Conservation (phyloP, 441 rosid genomes). For the Eruca vesicaria region DNA sequence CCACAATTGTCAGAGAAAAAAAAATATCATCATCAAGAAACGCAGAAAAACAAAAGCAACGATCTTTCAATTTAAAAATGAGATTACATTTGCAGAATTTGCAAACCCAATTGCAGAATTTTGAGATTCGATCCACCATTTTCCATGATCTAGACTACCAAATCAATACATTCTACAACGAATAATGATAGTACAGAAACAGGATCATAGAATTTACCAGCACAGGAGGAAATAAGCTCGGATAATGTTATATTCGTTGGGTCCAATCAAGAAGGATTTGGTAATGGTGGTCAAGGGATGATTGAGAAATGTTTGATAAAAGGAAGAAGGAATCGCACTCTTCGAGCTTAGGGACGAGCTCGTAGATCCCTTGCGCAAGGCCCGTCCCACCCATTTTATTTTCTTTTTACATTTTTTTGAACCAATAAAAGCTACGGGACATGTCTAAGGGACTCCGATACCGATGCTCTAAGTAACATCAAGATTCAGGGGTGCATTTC, state of each 20-base stretch:
- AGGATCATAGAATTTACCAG: slow-evolving; percentile 30
- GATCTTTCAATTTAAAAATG: no score
- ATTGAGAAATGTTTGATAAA: background rate
- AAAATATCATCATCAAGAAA: background rate
- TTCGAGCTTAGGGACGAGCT: no score
- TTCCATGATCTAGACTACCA: background rate
- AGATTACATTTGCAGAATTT: no score
- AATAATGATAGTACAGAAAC: no score
- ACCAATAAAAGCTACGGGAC: no score
- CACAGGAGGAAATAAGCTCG: slow-evolving; percentile 1
- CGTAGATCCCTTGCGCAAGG: no score
- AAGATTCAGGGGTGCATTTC: no score
- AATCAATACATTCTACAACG: background rate
- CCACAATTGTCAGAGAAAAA: no score
- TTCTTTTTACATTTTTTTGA: no score
- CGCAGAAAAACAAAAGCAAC: slow-evolving; percentile 6
- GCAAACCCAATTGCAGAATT: background rate
- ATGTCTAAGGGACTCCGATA: no score
- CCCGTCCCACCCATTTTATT: no score
- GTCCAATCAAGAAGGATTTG: slow-evolving; percentile 6
- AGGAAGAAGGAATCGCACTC: background rate
- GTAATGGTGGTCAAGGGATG: slow-evolving; percentile 1
- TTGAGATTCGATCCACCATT: slow-evolving; percentile 3
- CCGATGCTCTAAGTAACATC: no score
- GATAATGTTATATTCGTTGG: background rate